Base-by-base conservation (phyloP, 306 rosid species). In the Albizia julibrissin region DNA sequence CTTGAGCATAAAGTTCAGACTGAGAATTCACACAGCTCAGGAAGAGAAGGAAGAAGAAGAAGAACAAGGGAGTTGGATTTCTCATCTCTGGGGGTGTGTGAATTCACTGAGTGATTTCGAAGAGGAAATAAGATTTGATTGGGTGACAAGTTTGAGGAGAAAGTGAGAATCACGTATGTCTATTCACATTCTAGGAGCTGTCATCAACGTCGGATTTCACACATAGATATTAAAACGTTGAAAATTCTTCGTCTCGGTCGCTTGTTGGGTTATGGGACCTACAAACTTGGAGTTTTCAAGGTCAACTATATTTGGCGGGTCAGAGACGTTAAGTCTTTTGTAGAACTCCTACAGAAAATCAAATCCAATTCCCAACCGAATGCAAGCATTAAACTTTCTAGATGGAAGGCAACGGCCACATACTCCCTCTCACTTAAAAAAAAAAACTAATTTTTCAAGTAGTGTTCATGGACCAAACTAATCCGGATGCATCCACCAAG, bases 1-100 rank as follows among this genome's bases (percentile, higher is more conserved):
- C 94, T 78, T 79, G 81, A 54, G 70, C 86, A 52, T 81, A 82
- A 8, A 86, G 79, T 24, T 82, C 86, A 39, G 79, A 58, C 24
- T 75, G 69, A 40, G 91, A 86, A 75, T 79, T 56, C 67, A 61
- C 86, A 69, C 46, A 81, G 80, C 78, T 9, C n/a, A 21, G n/a
- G 4, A 22, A 21, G 74, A 82, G 52, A 16, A 68, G 22, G 75
- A 70, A 6, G 64, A 58, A 47, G 85, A 21, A 6, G 79, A 10
- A 21, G 4, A 3, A 52, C 16, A 69, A 39, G 39, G 49, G 69
- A n/a, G 66, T 78, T 8, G 22, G 39, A 19, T n/a, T 75, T 22
- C 77, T 12, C 91, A 84, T 86, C 58, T 83, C 40, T 37, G 40
- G 77, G 79, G 49, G 42, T 33, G 3, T 19, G 31, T 26, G 73